Percentiles rank a stretch among this genome's conserved stretches.
phyloP scores from a whole-genome alignment of 2,329 filamentous ascomycete species.

The Teratosphaeria viscida region DNA sequence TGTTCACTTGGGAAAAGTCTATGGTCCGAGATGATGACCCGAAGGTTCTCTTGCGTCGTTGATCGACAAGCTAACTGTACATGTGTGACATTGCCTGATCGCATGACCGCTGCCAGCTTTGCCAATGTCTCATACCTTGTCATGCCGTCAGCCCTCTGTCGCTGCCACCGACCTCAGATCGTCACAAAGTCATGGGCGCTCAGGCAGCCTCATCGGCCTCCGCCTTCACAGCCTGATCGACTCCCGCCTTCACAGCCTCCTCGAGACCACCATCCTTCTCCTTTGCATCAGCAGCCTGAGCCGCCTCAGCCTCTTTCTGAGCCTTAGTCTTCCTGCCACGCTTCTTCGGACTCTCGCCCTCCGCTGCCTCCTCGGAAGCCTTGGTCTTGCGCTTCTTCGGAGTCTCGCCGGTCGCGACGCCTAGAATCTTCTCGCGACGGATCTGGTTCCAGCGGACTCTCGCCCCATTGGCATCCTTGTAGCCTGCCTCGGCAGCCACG shows the following conservation, averaged over 20 bases:
- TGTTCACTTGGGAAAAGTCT: too few relatives aligned
- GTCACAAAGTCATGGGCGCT: not conserved
- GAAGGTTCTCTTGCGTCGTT: too few relatives aligned
- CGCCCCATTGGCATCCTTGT: constrained; percentile 16
- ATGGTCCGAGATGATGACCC: too few relatives aligned
- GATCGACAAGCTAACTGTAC: too few relatives aligned
- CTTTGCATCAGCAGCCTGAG: not conserved
- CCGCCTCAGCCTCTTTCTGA: constrained; percentile 1
- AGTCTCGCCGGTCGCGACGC: constrained; percentile 1
- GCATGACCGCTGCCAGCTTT: not conserved
- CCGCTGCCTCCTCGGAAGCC: not conserved
- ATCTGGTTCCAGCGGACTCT: constrained; percentile 17
- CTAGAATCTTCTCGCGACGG: constrained; percentile 16
- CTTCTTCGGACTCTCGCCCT: not conserved
- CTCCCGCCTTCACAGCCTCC: not conserved
- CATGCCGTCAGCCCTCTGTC: not conserved
- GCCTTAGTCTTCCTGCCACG: constrained; percentile 7
- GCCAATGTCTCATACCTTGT: not conserved
- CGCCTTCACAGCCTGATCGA: not conserved
- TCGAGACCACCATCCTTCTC: not conserved
- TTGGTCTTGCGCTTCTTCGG: constrained; percentile 11
- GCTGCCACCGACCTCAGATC: not conserved
- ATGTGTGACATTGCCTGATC: not conserved
- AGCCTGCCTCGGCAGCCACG: constrained; percentile 13
- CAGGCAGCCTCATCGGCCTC: not conserved